Evolutionary conservation across 2,329 filamentous ascomycete species (phyloP), one percentile per base, ranked within the genome.

Genomic region (Exophiala sp.): DNA sequence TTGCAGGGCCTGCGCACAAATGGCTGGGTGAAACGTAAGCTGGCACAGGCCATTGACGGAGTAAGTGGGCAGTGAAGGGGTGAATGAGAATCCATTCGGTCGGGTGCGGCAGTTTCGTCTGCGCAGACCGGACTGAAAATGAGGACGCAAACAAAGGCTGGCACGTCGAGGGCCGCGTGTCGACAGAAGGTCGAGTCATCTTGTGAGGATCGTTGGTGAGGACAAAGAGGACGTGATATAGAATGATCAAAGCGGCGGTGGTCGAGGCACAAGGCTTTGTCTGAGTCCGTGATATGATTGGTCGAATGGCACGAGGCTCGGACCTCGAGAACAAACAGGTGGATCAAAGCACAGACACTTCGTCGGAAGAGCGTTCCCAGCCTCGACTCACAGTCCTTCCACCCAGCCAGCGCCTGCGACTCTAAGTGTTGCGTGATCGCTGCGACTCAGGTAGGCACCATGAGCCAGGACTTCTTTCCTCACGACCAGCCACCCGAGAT

Each of bases 261-360:
- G 41, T 43, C 41, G 41, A 43, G 41, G 41, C 41, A 29, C 41
- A 24, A 43, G 41, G 41, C 41, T 43, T 43, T 43, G 9, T 32
- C 20, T 32, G 8, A 43, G 18, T 8, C 41, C n/a, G 20, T 24
- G 41, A 20, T 43, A 8, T 32, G 18, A 43, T 43, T 43, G 41
- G 41, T n/a, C 29, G 10, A 32, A 9, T 14, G 4, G 41, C 41
- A 24, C 41, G 29, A 43, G 41, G 41, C 41, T 43, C 41, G 41
- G 41, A 24, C 41, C 7, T n/a, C 9, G n/a, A 29, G 21, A 18
- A 32, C 41, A 43, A 32, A 43, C 24, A 29, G 24, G 24, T 29
- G 35, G 14, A 12, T 38, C 10, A 10, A 11, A 5, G 35, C 35
- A 38, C 35, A 16, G 35, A 38, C 10, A 38, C 35, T 10, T 12